Evolutionary conservation across 805 yeast genomes (phyloP), one percentile per base, ranked within the genome.

Genomic region (Candida nemodendra): DNA sequence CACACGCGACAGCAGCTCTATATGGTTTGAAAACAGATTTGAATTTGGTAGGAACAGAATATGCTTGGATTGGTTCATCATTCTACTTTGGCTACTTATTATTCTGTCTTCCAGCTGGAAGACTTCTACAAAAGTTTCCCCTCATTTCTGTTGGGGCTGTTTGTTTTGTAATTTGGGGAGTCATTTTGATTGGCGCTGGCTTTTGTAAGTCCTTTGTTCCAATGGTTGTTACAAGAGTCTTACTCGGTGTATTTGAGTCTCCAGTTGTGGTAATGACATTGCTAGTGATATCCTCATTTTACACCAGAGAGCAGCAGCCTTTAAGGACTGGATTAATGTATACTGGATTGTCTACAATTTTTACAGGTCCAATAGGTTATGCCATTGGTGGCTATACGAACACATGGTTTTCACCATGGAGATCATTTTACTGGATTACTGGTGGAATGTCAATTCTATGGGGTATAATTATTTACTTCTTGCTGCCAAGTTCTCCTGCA

Each of bases 401-500:
- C n/a, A 33, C 56, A 14, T 73, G 64, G 30, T 60, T 78, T 12
- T 65, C 58, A 3, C 69, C 81, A 3, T 83, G 89, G 89, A 76
- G 75, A 50, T 60, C 76, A 8, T 58, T 79, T 9, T 82, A 74
- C 53, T 59, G 81, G 41, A 66, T 80, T 26, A 71, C 77, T 29
- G 91, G 90, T 17, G 59, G 68, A 9, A 66, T 76, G 50, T 79
- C 86, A 4, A 58, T 79, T 5, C 51, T 71, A 8, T 55, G 78
- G 27, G 84, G 84, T 4, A 38, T 71, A 5, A 42, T 50, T n/a
- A 46, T 52, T 24, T 47, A 44, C 65, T 21, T 68, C 76, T 45
- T 61, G 55, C 35, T 54, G 68, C 48, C 78, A 72, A 59, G 57
- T 78, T 40, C 84, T 15, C 86, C 87, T 27, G 62, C 66, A 7